phyloP scores from a whole-genome alignment of 257 asterid species.

The Nicotiana obtusifolia region DNA sequence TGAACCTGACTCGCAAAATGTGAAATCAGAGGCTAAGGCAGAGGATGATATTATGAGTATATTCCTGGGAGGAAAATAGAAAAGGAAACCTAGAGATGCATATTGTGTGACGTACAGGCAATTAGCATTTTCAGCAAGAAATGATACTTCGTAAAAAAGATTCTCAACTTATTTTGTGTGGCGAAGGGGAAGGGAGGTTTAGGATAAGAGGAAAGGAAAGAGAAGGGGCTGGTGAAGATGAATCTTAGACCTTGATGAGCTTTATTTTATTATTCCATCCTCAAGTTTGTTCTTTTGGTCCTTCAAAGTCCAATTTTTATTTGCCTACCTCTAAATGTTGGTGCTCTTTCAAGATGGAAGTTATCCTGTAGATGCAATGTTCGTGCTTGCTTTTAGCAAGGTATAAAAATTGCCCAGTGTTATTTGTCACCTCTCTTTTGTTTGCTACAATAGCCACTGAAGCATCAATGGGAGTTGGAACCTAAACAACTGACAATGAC shows the following conservation, averaged over 20 bases:
- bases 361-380: background rate
- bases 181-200: background rate
- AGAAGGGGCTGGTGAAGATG: background rate
- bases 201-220: background rate
- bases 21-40: background rate
- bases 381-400: background rate
- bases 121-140: background rate
- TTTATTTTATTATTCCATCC: background rate
- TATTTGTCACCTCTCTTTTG: background rate
- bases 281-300: background rate
- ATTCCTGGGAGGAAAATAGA: conserved; percentile 18
- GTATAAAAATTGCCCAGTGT: background rate
- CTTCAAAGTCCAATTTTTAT: background rate
- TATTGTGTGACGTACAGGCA: background rate
- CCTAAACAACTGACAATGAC: background rate
- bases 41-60: conserved; percentile 13
- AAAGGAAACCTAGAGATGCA: background rate
- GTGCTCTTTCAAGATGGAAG: background rate
- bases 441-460: background rate
- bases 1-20: conserved; percentile 41
- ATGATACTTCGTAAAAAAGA: background rate
- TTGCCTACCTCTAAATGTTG: background rate
- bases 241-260: background rate
- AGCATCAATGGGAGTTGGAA: background rate
- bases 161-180: background rate